Evolutionary conservation across 768 basidiomycete species (phyloP).

Genomic region (Boletus eberwhitei): DNA sequence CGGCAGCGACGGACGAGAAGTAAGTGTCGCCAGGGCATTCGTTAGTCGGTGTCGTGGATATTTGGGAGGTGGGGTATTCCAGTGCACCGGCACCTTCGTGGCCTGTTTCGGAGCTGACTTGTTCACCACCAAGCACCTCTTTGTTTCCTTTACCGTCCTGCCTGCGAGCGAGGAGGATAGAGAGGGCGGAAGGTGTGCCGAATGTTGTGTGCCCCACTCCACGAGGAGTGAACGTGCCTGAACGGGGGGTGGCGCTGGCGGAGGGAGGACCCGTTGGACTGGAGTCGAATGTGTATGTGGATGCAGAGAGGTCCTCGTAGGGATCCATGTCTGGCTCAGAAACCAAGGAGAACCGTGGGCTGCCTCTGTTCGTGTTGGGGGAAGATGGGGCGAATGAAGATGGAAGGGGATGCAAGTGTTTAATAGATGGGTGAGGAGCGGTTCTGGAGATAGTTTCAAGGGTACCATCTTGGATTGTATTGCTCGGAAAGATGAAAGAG

Average conservation of each 20-base stretch:
- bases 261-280: slow-evolving; percentile 6
- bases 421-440: slow-evolving; percentile 14
- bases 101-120: not conserved
- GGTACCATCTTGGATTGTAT: slow-evolving; percentile 22
- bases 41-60: slow-evolving; percentile 22
- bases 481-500: slow-evolving; percentile 39
- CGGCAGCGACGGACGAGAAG: slow-evolving; percentile 2
- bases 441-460: slow-evolving; percentile 22
- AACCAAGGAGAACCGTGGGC: slow-evolving; percentile 22
- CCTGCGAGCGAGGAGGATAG: slow-evolving; percentile 33
- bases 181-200: slow-evolving; percentile 33
- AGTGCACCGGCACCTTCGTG: not conserved
- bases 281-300: slow-evolving; percentile 30
- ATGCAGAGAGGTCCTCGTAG: slow-evolving; percentile 26
- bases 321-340: slow-evolving; percentile 24
- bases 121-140: not conserved
- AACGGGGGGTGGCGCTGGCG: slow-evolving; percentile 1
- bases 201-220: slow-evolving; percentile 17
- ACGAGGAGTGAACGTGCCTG: slow-evolving; percentile 24
- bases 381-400: slow-evolving; percentile 27
- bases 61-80: slow-evolving; percentile 10
- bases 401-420: slow-evolving; percentile 13
- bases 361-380: slow-evolving; percentile 19
- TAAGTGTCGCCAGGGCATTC: slow-evolving; percentile 1
- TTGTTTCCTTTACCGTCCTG: slow-evolving; percentile 2